Conservation (phyloP, 768 basidiomycete species). For the Termitomyces bulborhizus region DNA sequence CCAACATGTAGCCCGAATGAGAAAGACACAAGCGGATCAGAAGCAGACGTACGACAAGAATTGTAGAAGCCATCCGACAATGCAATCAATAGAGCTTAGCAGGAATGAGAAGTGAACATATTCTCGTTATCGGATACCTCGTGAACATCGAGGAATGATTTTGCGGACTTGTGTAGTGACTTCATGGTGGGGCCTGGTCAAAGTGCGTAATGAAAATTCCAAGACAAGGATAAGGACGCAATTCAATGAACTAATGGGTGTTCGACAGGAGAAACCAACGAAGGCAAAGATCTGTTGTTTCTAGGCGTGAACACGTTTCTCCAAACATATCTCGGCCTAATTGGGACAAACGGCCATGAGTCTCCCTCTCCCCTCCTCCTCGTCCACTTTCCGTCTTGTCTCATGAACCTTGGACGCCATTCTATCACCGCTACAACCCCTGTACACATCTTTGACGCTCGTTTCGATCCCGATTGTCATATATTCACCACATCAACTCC, state of each 20-base stretch:
- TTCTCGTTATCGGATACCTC: not conserved
- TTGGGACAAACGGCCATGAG: constrained; percentile 15
- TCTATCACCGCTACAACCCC: constrained; percentile 74
- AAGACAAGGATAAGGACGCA: not conserved
- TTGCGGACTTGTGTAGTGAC: not conserved
- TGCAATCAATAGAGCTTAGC: not conserved
- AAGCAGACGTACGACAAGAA: not conserved
- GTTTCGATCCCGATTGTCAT: constrained; percentile 72
- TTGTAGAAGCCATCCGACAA: not conserved
- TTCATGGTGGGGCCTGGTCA: not conserved
- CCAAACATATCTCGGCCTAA: constrained; percentile 5
- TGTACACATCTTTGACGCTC: constrained; percentile 68
- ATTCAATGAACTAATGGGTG: not conserved
- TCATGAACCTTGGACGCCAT: constrained; percentile 85
- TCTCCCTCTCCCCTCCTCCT: constrained; percentile 6
- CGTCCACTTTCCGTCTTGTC: constrained; percentile 14
- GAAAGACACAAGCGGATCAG: not conserved
- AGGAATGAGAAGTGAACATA: not conserved
- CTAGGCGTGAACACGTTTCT: constrained; percentile 3
- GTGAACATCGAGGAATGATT: not conserved
- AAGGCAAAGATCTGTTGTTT: not conserved
- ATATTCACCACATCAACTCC: constrained; percentile 80
- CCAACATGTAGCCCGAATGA: no score
- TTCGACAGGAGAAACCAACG: no score
- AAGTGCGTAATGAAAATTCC: not conserved